phyloP scores from a whole-genome alignment of 1,284 basidiomycete species.

The Garcileccinum viscosum region DNA sequence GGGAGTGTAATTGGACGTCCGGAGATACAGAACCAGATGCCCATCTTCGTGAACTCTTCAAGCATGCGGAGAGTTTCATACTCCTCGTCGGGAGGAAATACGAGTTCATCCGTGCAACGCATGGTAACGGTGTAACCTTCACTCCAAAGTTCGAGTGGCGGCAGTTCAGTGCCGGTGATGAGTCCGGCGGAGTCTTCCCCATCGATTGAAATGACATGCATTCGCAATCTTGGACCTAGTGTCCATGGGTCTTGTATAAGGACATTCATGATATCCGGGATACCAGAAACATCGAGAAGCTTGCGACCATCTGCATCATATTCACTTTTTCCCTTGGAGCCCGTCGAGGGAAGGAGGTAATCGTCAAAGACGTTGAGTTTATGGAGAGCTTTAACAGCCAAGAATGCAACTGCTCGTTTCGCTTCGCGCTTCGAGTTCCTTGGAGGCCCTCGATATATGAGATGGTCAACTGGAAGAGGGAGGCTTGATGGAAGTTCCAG shows the following conservation, averaged over 20 bases:
- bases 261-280: slow-evolving; percentile 63
- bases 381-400: slow-evolving; percentile 71
- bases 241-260: slow-evolving; percentile 70
- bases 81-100: slow-evolving; percentile 51
- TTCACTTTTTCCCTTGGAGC: slow-evolving; percentile 48
- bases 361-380: slow-evolving; percentile 79
- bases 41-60: slow-evolving; percentile 65
- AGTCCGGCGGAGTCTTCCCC: slow-evolving; percentile 58
- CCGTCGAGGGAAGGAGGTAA: slow-evolving; percentile 70
- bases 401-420: slow-evolving; percentile 79
- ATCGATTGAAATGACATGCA: slow-evolving; percentile 64
- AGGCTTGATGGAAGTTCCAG: slow-evolving; percentile 73
- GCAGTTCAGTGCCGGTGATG: slow-evolving; percentile 64
- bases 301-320: slow-evolving; percentile 58
- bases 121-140: slow-evolving; percentile 45
- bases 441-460: slow-evolving; percentile 61
- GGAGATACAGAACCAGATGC: slow-evolving; percentile 69
- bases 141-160: slow-evolving; percentile 49
- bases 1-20: slow-evolving; percentile 56
- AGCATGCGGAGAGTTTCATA: slow-evolving; percentile 54
- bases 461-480: slow-evolving; percentile 61
- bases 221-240: slow-evolving; percentile 58
- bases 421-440: slow-evolving; percentile 78
- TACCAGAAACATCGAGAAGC: slow-evolving; percentile 47
- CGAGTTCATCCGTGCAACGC: slow-evolving; percentile 45